Conservation (phyloP, 805 yeast genomes). For the Brettanomyces nanus region DNA sequence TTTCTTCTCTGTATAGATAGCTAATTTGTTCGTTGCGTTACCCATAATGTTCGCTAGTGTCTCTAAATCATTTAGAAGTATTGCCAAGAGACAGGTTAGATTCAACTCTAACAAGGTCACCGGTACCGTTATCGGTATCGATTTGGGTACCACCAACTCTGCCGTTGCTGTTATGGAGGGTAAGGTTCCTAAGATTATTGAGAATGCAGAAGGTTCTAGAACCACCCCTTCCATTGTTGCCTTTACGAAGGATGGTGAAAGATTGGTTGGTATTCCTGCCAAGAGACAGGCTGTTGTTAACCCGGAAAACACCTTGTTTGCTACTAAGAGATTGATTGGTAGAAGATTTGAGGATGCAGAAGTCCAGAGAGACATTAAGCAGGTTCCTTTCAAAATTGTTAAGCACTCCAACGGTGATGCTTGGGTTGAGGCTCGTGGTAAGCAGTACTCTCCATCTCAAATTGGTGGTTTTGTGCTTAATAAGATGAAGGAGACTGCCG, state of each 20-base stretch:
- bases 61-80: conserved; percentile 17
- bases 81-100: conserved; percentile 23
- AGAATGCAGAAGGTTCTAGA: conserved; percentile 70
- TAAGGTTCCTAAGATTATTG: conserved; percentile 54
- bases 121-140: conserved; percentile 64
- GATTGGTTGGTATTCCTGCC: conserved; percentile 61
- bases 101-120: conserved; percentile 27
- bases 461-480: conserved; percentile 69
- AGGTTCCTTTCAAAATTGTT: conserved; percentile 57
- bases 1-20: no score
- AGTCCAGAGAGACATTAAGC: conserved; percentile 56
- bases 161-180: conserved; percentile 75
- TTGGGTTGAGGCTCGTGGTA: conserved; percentile 46
- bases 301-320: conserved; percentile 71
- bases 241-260: conserved; percentile 38
- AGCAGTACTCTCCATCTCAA: conserved; percentile 56
- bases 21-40: no score
- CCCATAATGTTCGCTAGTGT: conserved; percentile 25
- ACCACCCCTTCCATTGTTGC: conserved; percentile 80
- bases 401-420: conserved; percentile 61
- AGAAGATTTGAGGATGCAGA: conserved; percentile 60
- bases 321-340: conserved; percentile 77
- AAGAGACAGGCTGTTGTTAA: conserved; percentile 71
- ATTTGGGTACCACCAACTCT: conserved; percentile 79
- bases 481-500: conserved; percentile 98